Evolutionary conservation across 78 protist species (phyloP).

Genomic region (Anaeramoeba flamelloides): DNA sequence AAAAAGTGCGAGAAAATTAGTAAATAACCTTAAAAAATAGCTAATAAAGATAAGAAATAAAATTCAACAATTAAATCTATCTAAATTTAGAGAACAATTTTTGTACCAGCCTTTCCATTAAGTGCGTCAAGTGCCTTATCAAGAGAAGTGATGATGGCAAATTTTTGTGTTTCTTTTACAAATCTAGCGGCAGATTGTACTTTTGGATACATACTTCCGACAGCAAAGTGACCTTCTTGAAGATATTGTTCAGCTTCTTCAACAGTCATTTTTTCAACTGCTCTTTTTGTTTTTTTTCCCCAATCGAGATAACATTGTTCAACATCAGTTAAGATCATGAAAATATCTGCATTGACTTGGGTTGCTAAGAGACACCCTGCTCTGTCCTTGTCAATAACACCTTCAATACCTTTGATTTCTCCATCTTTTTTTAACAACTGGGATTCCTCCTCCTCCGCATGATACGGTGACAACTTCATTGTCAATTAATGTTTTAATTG

Average conservation of each 20-base stretch:
- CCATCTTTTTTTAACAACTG: conserved; percentile 21
- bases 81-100: conserved; percentile 6
- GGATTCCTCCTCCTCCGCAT: conserved; percentile 34
- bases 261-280: background rate
- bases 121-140: conserved; percentile 17
- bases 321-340: conserved; percentile 19
- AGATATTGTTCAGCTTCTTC: background rate
- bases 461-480: conserved; percentile 12
- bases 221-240: conserved; percentile 12
- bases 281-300: background rate
- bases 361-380: conserved; percentile 8
- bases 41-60: too few relatives aligned
- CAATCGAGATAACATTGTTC: background rate
- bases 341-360: conserved; percentile 7
- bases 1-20: too few relatives aligned
- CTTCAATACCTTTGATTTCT: conserved; percentile 2
- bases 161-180: conserved; percentile 4
- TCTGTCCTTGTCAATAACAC: conserved; percentile 36
- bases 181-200: conserved; percentile 6
- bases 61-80: too few relatives aligned
- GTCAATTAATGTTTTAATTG: conserved; percentile 2
- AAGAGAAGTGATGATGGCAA: conserved; percentile 23
- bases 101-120: conserved; percentile 11
- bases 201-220: conserved; percentile 20
- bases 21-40: too few relatives aligned